These are phyloP conservation scores for Spirogloea muscicola DNA, from an alignment of 139 green algal species.

Conservation along the genomic window DNA sequence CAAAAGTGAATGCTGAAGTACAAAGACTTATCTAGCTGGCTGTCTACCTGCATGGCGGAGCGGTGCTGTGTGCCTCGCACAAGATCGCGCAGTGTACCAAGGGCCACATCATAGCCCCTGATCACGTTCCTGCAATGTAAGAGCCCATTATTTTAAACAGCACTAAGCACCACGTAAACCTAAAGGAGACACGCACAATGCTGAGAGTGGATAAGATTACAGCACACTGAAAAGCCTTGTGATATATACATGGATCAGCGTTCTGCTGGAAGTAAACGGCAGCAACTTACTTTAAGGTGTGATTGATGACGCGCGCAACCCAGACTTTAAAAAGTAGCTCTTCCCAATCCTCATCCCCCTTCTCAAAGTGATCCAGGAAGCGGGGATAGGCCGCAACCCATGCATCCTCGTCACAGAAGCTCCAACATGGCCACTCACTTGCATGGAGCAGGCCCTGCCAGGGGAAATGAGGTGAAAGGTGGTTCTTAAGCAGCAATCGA, in stretches of 20 bases:
- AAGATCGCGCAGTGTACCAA: slow-evolving; percentile 36
- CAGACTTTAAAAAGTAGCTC: slow-evolving; percentile 45
- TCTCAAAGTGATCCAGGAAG: slow-evolving; percentile 44
- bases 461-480: no score
- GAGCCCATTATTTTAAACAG: no score
- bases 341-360: slow-evolving; percentile 42
- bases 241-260: no score
- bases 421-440: slow-evolving; percentile 29
- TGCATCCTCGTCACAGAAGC: slow-evolving; percentile 34
- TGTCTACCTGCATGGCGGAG: slow-evolving; percentile 35
- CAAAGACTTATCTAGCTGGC: no score
- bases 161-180: no score
- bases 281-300: slow-evolving; percentile 17
- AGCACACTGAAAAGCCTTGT: no score
- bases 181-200: no score
- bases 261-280: no score
- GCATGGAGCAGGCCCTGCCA: slow-evolving; percentile 12
- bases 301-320: slow-evolving; percentile 41
- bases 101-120: slow-evolving; percentile 34
- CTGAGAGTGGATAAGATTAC: no score
- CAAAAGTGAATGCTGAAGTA: no score
- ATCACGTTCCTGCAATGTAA: slow-evolving; percentile 32
- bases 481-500: no score
- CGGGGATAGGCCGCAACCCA: slow-evolving; percentile 29
- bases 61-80: slow-evolving; percentile 27